A percentile compares a stretch with the other conserved stretches of the same genome.
Conservation (phyloP, 208 protist genomes). For the Porcisia hertigi region DNA sequence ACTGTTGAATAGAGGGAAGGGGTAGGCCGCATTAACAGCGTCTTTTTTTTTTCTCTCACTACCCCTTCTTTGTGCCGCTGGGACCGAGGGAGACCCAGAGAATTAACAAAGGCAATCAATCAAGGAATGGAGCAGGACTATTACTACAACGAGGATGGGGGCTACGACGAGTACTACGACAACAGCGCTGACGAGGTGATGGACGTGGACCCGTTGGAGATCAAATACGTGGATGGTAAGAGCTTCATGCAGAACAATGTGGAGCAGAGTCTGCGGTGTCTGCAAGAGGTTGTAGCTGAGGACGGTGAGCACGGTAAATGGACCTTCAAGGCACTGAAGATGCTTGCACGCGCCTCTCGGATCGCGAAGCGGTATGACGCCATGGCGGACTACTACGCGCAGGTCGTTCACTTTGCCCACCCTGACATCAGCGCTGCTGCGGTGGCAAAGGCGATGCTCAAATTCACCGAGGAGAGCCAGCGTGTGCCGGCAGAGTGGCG, state of each 20-base stretch:
- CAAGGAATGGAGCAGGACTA: constrained; percentile 43
- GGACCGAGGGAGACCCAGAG: background rate
- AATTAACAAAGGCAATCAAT: background rate
- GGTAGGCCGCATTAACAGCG: background rate
- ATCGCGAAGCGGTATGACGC: constrained; percentile 73
- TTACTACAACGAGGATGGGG: constrained; percentile 82
- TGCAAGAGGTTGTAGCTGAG: constrained; percentile 78
- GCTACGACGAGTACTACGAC: constrained; percentile 88
- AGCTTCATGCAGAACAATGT: constrained; percentile 71
- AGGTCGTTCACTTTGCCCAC: constrained; percentile 66
- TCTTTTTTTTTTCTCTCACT: background rate
- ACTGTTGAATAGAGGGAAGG: background rate
- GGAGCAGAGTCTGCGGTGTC: constrained; percentile 62
- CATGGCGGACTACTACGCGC: constrained; percentile 78
- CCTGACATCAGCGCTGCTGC: constrained; percentile 32
- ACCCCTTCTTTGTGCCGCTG: background rate
- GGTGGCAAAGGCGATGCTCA: constrained; percentile 83
- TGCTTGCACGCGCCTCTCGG: constrained; percentile 84
- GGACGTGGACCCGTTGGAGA: constrained; percentile 68
- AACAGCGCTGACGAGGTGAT: constrained; percentile 45
- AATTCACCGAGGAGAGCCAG: constrained; percentile 89
- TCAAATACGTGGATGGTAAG: constrained; percentile 88
- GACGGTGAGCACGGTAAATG: constrained; percentile 80
- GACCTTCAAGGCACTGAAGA: constrained; percentile 96
- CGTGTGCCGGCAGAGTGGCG: constrained; percentile 56